Evolutionary conservation across 2,329 filamentous ascomycete genomes (phyloP), one percentile per base, ranked within the genome.

Genomic region (Fusarium foetens): DNA sequence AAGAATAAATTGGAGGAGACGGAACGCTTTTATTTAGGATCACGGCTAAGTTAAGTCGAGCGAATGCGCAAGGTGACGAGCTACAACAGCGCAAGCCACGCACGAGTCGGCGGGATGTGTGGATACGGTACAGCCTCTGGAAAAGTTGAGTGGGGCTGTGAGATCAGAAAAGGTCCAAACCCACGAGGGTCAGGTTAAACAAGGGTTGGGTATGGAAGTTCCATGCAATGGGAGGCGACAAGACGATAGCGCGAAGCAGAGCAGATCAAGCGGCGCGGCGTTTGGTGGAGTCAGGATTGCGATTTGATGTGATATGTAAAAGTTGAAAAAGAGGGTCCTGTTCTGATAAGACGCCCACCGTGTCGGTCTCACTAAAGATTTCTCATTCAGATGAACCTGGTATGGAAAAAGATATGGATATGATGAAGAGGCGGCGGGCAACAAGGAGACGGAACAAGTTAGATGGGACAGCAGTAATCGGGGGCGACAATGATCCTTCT

Each of bases 321-420:
- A 77, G 75, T 71, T 72, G 66, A 77, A 74, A 53, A 77, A 77
- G 72, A 74, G 75, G 75, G 75, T 73, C 75, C 48, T 63, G 39
- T 61, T 74, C 68, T 76, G 75, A 77, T 77, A 77, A 77, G 75
- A 75, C 68, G 45, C 70, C 69, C 63, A 55, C 61, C 71, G 73
- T 74, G 66, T 70, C 59, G 41, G 73, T 57, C 63, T 64, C 63
- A 58, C 49, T 63, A 43, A 59, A 52, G 58, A 58, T 60, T 57
- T 68, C 41, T 68, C 51, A 63, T 63, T 38, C 54, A 71, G 45
- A 52, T 58, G 60, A 63, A 68, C 58, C 58, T 46, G 60, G 71
- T 39, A 66, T 66, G 53, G 48, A 52, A 51, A 45, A 61, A 57
- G 63, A 57, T 52, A 63, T 52, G 42, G 65, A 51, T 57, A 45